Evolutionary conservation across 1,284 basidiomycete genomes (phyloP).

Genomic region (Ustilago trichophora): DNA sequence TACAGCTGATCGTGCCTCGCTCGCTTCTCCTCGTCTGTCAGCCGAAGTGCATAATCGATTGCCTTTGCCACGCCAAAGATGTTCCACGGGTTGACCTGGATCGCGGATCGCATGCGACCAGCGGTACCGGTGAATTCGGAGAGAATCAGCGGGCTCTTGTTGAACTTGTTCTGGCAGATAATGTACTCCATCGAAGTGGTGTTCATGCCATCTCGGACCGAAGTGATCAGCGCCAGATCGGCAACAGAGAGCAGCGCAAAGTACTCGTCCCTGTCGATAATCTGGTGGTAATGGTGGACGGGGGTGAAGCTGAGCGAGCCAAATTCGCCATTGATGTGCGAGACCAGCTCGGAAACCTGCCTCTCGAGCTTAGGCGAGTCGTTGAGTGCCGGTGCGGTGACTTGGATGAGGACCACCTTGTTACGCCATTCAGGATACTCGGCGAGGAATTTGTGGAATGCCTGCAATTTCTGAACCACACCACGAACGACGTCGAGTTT

Average conservation of each 20-base stretch:
- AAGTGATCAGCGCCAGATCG: conserved; percentile 94
- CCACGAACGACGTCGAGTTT: conserved; percentile 99
- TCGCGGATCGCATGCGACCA: conserved; percentile 81
- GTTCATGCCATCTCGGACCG: conserved; percentile 97
- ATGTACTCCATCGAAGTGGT: conserved; percentile 95
- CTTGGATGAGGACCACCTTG: conserved; percentile 78
- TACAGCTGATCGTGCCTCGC: conserved; percentile 76
- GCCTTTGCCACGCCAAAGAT: conserved; percentile 87
- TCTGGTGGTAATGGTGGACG: conserved; percentile 99
- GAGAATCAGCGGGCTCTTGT: conserved; percentile 81
- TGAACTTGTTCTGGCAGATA: conserved; percentile 84
- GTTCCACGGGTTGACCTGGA: conserved; percentile 81
- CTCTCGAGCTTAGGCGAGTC: conserved; percentile 94
- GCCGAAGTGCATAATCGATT: conserved; percentile 86
- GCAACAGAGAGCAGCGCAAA: conserved; percentile 95
- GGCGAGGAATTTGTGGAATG: conserved; percentile 91
- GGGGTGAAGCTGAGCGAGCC: conserved; percentile 95
- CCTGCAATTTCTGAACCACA: conserved; percentile 94
- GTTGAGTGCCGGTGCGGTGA: conserved; percentile 92
- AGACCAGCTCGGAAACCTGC: conserved; percentile 91
- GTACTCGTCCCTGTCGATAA: conserved; percentile 93
- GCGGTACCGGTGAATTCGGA: conserved; percentile 98
- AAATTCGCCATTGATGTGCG: conserved; percentile 96
- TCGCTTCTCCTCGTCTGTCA: conserved; percentile 81
- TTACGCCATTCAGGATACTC: conserved; percentile 96